Base-by-base conservation (phyloP, 352 stramenopile genomes). In the Phytophthora boehmeriae region DNA sequence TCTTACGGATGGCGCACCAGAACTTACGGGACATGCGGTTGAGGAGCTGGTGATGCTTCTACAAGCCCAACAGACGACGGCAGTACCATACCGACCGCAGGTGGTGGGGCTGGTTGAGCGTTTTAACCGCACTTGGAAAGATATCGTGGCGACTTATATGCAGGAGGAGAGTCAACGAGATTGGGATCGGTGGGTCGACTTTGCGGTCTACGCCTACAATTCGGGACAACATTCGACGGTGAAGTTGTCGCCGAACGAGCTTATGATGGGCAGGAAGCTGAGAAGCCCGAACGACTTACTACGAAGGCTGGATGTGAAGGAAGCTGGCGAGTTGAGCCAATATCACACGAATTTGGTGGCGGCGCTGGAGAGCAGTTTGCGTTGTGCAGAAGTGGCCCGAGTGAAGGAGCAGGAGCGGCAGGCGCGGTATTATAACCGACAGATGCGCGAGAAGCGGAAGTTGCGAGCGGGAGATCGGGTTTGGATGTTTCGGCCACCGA, bases 131-230 rank as follows among this genome's bases (percentile, higher is more conserved):
- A n/a, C n/a, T n/a, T n/a, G n/a, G n/a, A n/a, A n/a, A n/a, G n/a
- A n/a, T n/a, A n/a, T n/a, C n/a, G n/a, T n/a, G n/a, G 11, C 27
- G 0, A 45, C 17, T 2, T 59, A 44, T 23, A 43, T 59, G 16
- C 8, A 54, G 9, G 17, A 30, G 10, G 39, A 25, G 6, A 11
- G 28, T 19, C 17, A 49, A 5, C 8, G 28, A 2, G 43, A 51
- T 28, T 51, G 52, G 52, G 16, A 59, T 28, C 3, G 1, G 9
- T 59, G 52, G 52, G 13, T 59, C 2, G 5, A 22, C 1, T 48
- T 34, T 5, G 52, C 28, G 2, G 16, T 34, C 8, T 59, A 51
- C 22, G 41, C 52, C 1, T 59, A 51, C 27, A 59, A 52, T n/a
- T 45, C 19, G 8, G 52, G n/a, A 4, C 5, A 28, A 13, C 42